Evolutionary conservation across 139 green algal genomes (phyloP), one percentile per base, ranked within the genome.

Genomic region (Spirogloea muscicola): DNA sequence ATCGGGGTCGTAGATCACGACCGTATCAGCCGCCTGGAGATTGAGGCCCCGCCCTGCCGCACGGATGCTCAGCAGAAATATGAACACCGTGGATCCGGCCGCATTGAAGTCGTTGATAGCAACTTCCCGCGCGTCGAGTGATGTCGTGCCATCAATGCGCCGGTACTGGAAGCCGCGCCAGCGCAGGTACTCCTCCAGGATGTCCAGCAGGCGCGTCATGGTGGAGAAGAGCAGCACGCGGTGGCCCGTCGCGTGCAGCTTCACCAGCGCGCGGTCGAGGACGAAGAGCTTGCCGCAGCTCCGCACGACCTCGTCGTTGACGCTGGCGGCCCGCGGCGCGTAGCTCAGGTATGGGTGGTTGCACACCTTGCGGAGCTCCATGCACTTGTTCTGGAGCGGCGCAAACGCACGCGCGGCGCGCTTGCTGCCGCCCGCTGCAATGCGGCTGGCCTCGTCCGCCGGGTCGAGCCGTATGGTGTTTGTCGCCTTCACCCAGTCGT

Each of bases 1-100:
- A 71, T 99, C 94, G 0, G 93, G 93, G 85, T 99, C 94, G 72
- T 96, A 99, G 57, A 99, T 91, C 51, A 98, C 84, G 27, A 98
- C 94, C 0, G 92, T 97, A 85, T 98, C 94, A 1, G 89, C 85
- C 4, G 88, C 90, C 89, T 97, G 93, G 82, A 97, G 86, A 83
- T 97, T 97, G 3, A 98, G 86, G 27, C 92, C 92, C 7, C 90
- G 74, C 25, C 94, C 94, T 0, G 93, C 94, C 1, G 94, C 94
- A 1, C 92, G 76, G 82, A 96, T 98, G 83, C 86, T 94, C 27
- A 97, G 86, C 83, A 98, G 79, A 84, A 97, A 98, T 68, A 98
- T 91, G 82, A 97, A 98, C 21, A 89, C 83, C 25, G 92, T 79
- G 55, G 82, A 88, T 29, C 6, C 60, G 27, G 46, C 27, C 7